These are phyloP conservation scores for Termitomyces sp. DNA, from an alignment of 768 basidiomycete species.

Conservation along the genomic window DNA sequence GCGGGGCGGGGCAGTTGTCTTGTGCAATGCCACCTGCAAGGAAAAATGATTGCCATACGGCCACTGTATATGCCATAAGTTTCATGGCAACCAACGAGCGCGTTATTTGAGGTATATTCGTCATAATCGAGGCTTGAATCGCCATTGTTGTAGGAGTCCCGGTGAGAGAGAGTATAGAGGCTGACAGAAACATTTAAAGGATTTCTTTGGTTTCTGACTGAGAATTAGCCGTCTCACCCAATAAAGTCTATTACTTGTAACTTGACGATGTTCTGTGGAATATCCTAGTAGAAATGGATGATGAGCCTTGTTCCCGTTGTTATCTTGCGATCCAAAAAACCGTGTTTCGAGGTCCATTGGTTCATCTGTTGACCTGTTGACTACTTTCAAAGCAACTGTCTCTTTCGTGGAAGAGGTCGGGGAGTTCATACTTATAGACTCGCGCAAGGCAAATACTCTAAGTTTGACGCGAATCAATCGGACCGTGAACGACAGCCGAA, in stretches of 20 bases:
- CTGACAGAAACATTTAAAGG: background rate
- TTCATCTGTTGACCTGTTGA: too few relatives aligned
- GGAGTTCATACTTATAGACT: background rate
- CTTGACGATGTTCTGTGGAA: background rate
- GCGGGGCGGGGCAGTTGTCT: background rate
- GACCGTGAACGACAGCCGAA: background rate
- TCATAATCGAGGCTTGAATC: background rate
- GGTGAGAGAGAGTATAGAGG: background rate
- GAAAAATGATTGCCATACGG: background rate
- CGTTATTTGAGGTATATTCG: background rate
- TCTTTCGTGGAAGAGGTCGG: background rate
- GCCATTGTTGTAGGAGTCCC: background rate
- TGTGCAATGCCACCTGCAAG: background rate
- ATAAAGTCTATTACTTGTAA: background rate
- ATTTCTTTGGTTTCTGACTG: background rate
- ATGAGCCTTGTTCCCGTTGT: background rate
- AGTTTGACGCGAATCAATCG: too few relatives aligned
- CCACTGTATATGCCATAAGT: background rate
- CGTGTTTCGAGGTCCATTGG: too few relatives aligned
- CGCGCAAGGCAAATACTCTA: too few relatives aligned
- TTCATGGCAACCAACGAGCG: background rate
- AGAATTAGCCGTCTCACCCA: background rate
- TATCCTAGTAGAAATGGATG: background rate
- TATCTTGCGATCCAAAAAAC: background rate
- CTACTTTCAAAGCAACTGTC: background rate